Percentiles rank a stretch among this genome's conserved stretches.
These are phyloP conservation scores for Yamadazyma conglobata DNA, from an alignment of 1,139 yeast genomes.

Conservation along the genomic window DNA sequence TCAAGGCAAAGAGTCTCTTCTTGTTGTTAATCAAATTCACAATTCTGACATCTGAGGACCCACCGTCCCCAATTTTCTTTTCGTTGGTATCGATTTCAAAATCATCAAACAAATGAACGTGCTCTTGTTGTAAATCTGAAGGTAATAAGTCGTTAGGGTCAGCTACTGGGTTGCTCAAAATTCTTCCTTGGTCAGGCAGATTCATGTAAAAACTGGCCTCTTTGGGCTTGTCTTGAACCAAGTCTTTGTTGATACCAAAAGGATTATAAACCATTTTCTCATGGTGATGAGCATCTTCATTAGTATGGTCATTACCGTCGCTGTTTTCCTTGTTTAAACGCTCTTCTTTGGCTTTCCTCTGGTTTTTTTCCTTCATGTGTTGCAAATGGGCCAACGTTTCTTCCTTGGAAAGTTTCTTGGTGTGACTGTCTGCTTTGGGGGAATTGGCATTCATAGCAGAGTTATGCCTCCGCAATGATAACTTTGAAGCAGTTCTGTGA, in stretches of 20 bases:
- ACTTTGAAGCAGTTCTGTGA: slow-evolving; percentile 24
- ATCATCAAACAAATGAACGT: slow-evolving; percentile 53
- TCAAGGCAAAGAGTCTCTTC: slow-evolving; percentile 52
- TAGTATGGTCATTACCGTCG: slow-evolving; percentile 5
- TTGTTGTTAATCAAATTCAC: slow-evolving; percentile 42
- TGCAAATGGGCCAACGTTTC: slow-evolving; percentile 40
- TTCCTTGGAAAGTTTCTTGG: slow-evolving; percentile 31
- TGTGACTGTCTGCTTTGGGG: slow-evolving; percentile 11
- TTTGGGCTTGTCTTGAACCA: slow-evolving; percentile 35
- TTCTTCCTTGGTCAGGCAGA: slow-evolving; percentile 28
- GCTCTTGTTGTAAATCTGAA: slow-evolving; percentile 46
- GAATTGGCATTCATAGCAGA: slow-evolving; percentile 14
- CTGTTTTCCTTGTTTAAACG: slow-evolving; percentile 7
- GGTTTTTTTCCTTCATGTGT: slow-evolving; percentile 30
- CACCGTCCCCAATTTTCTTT: slow-evolving; percentile 65
- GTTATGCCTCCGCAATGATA: slow-evolving; percentile 28
- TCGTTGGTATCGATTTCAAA: slow-evolving; percentile 51
- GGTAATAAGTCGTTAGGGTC: slow-evolving; percentile 70
- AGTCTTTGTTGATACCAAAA: slow-evolving; percentile 39
- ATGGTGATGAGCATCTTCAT: slow-evolving; percentile 10
- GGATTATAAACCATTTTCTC: slow-evolving; percentile 47
- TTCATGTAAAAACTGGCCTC: slow-evolving; percentile 40
- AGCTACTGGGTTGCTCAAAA: slow-evolving; percentile 61
- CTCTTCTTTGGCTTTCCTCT: slow-evolving; percentile 17
- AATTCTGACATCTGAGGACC: slow-evolving; percentile 63